These are phyloP conservation scores for Grosmannia serpens DNA, from an alignment of 2,329 filamentous ascomycete genomes.

Conservation along the genomic window DNA sequence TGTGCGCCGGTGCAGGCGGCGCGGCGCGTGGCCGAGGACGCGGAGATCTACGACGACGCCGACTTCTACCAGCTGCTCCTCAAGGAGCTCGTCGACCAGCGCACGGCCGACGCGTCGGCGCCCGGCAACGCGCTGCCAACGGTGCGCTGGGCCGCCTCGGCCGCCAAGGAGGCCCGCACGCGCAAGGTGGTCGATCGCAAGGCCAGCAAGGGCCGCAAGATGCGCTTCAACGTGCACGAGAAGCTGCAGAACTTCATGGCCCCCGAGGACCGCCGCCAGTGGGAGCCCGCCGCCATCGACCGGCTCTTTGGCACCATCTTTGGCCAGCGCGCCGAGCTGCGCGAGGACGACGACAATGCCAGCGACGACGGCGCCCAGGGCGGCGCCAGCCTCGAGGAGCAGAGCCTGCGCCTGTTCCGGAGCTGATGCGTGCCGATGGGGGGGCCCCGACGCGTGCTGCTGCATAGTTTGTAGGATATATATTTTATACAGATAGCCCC, in stretches of 20 bases:
- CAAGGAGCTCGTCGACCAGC: slow-evolving; percentile 85
- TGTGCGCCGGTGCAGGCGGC: slow-evolving; percentile 62
- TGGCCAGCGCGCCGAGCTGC: slow-evolving; percentile 55
- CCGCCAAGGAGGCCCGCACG: slow-evolving; percentile 65
- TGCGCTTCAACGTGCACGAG: slow-evolving; percentile 90
- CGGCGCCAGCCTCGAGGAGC: slow-evolving; percentile 38
- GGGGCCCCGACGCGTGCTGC: not conserved
- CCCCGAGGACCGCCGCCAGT: slow-evolving; percentile 66
- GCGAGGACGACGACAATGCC: slow-evolving; percentile 44
- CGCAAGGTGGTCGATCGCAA: slow-evolving; percentile 83
- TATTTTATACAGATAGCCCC: too few relatives aligned
- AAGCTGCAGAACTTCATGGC: slow-evolving; percentile 99
- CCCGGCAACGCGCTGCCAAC: slow-evolving; percentile 35
- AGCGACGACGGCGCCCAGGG: slow-evolving; percentile 16
- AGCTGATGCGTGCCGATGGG: not conserved
- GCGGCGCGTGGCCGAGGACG: slow-evolving; percentile 44
- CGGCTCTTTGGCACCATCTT: slow-evolving; percentile 65
- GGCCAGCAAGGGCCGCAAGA: slow-evolving; percentile 87
- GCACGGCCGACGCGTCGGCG: slow-evolving; percentile 54
- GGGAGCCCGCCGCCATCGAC: slow-evolving; percentile 73
- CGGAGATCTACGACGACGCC: slow-evolving; percentile 75
- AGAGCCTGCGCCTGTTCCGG: slow-evolving; percentile 40
- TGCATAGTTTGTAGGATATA: not conserved
- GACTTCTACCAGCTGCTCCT: slow-evolving; percentile 90
- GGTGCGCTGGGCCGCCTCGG: slow-evolving; percentile 55